Conservation (phyloP, 805 yeast genomes). For the Priceomyces haplophilus region DNA sequence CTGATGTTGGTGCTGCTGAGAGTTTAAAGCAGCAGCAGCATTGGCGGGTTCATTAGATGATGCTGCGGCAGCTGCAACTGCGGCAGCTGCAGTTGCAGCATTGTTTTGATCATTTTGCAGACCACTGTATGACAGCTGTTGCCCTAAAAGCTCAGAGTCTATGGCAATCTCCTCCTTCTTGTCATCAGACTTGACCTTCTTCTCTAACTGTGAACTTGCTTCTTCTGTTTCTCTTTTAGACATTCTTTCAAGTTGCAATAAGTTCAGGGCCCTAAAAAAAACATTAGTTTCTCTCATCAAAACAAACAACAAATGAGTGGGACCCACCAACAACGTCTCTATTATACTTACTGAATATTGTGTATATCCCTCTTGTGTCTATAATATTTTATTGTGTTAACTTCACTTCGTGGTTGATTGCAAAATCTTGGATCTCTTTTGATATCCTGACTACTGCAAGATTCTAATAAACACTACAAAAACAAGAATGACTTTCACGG, state of each 20-base stretch:
- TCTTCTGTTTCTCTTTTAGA: constrained; percentile 21
- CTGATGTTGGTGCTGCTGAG: constrained; percentile 18
- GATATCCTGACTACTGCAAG: constrained; percentile 1
- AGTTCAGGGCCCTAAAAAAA: neutral
- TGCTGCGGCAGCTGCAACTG: constrained; percentile 33
- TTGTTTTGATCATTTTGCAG: constrained; percentile 14
- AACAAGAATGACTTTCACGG: constrained; percentile 20
- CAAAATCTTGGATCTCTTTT: constrained; percentile 3
- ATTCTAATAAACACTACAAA: constrained; percentile 7
- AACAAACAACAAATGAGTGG: neutral
- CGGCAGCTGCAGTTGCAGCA: constrained; percentile 38
- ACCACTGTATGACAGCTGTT: constrained; percentile 31
- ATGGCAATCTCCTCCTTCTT: constrained; percentile 27
- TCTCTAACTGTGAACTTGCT: constrained; percentile 8
- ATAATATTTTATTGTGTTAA: neutral
- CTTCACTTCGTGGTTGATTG: constrained; percentile 1
- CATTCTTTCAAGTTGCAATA: constrained; percentile 11
- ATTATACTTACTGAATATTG: neutral
- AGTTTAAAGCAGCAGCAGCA: constrained; percentile 16
- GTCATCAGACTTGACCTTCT: constrained; percentile 14
- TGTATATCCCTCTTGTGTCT: neutral
- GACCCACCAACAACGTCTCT: neutral
- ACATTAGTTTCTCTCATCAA: neutral
- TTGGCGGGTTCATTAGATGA: constrained; percentile 28
- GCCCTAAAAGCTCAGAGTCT: constrained; percentile 43